Conservation (phyloP, 1,284 basidiomycete species). For the Ganoderma meredithae region DNA sequence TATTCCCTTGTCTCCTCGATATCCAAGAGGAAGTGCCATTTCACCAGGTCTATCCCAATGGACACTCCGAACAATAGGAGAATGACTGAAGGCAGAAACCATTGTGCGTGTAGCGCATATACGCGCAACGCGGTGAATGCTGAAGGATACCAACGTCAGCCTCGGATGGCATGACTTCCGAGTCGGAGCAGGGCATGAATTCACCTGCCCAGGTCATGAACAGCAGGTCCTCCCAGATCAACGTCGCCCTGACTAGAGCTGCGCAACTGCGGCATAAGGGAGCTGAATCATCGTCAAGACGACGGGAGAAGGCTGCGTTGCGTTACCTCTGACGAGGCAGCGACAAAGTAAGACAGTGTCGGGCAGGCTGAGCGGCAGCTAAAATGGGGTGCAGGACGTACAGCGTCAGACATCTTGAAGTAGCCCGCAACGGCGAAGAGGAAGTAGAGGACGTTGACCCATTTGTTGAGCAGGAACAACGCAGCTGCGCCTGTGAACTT, state of each 20-base stretch:
- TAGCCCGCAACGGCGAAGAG: not conserved
- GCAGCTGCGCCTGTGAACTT: not conserved
- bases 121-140: not conserved
- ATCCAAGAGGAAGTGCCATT: not conserved
- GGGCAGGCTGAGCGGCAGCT: not conserved
- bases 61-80: not conserved
- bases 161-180: too few species aligned
- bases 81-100: not conserved
- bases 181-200: not conserved
- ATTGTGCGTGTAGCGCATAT: not conserved
- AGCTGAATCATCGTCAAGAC: not conserved
- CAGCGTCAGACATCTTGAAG: not conserved
- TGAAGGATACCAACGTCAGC: not conserved
- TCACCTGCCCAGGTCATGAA: not conserved
- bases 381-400: not conserved
- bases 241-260: not conserved
- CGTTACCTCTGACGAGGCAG: not conserved
- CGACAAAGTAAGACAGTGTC: not conserved
- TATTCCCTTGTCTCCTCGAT: too few species aligned
- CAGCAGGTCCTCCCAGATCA: not conserved
- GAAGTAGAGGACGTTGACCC: not conserved
- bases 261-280: not conserved
- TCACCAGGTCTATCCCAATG: not conserved
- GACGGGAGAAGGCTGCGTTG: not conserved
- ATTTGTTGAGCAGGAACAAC: conserved; percentile 6